Evolutionary conservation across 2,329 filamentous ascomycete genomes (phyloP).

Genomic region (Sporothrix euskadiensis): DNA sequence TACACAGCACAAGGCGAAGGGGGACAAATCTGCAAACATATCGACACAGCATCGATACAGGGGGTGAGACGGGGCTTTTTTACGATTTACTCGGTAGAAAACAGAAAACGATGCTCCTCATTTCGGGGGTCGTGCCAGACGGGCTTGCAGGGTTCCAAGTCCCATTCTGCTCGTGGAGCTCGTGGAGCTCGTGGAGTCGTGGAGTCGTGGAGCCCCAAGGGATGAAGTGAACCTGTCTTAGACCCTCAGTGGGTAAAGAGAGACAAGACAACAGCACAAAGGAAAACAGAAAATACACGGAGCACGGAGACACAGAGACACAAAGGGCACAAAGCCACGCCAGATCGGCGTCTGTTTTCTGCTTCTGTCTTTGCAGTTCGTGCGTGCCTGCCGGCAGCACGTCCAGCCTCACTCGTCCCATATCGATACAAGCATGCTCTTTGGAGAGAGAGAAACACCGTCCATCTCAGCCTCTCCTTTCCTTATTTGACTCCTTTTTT

Average conservation of each 20-base stretch:
- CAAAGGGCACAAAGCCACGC: background rate
- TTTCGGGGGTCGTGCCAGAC: slow-evolving; percentile 12
- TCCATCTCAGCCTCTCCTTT: background rate
- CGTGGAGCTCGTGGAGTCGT: background rate
- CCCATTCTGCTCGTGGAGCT: background rate
- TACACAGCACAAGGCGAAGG: background rate
- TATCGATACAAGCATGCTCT: background rate
- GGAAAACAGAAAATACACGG: background rate
- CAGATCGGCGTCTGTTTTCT: background rate
- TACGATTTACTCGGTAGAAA: background rate
- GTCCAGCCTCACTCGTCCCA: background rate
- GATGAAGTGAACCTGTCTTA: background rate
- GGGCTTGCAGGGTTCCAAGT: background rate
- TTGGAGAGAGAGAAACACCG: background rate
- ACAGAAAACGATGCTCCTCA: background rate
- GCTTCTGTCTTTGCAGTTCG: background rate
- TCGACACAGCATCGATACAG: background rate
- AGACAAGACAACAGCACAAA: background rate
- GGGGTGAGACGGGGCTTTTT: background rate
- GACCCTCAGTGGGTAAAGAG: background rate
- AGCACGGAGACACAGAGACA: background rate
- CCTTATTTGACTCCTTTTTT: background rate
- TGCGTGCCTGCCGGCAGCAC: background rate
- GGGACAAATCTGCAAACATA: background rate
- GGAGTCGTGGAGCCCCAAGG: background rate